Base-by-base conservation (phyloP, 169 alveolate species). In the Ichthyophthirius multifiliis region DNA sequence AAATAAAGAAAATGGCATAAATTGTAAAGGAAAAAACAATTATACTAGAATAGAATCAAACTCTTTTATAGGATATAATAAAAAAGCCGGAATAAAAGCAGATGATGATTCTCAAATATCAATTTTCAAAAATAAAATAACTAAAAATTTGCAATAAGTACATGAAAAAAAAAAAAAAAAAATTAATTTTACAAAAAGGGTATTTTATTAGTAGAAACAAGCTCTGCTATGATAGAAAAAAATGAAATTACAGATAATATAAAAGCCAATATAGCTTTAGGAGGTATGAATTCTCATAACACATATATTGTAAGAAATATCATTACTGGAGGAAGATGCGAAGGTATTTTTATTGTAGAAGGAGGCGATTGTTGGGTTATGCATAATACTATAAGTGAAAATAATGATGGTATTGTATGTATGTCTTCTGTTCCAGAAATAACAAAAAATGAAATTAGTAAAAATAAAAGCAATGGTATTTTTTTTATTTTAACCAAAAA, bases 181-280 rank as follows among this genome's bases (percentile, higher is more conserved):
- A 27, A n/a, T 4, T 10, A 1, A 55, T 55, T 18, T 27, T 20
- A 27, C 2, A 55, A 27, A 18, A 85, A 93, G 83, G 97, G 97
- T 4, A 74, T 93, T 39, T 77, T 93, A 43, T 77, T 93, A 32
- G 94, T 90, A 20, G 95, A 91, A 78, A 86, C 89, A 16, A 85
- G 95, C 2, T 82, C 85, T 39, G 97, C 95, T 1, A 84, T 83
- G 6, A 88, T 93, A 13, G 95, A 91, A 74, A 76, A 83, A 67
- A 93, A 93, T 84, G 94, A 90, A 83, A 90, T 93, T 23, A 87
- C 41, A 47, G 78, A 83, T 27, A 93, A 93, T 85, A 83, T 89
- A 71, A 93, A 93, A 82, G 95, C 97, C 5, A 93, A 93, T 76
- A 84, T 93, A 5, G 97, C 97, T 18, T 86, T 90, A 67, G 97